Conservation (phyloP, 495 filamentous ascomycete species). For the Tuber magnatum region DNA sequence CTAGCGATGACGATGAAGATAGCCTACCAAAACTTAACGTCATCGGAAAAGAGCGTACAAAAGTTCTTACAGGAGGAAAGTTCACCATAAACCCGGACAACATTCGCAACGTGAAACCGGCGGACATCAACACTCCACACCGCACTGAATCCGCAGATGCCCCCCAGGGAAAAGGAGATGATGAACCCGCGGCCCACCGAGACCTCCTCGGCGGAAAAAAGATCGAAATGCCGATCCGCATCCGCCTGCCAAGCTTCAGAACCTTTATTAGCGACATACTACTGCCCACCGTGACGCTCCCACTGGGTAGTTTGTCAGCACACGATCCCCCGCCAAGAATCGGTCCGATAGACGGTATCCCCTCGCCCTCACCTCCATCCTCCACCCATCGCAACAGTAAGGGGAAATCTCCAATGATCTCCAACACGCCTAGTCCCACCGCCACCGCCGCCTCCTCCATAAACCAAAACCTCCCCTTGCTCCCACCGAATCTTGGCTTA, state of each 20-base stretch:
- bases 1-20: slow-evolving; percentile 24
- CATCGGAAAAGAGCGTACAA: slow-evolving; percentile 31
- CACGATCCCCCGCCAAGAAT: slow-evolving; percentile 10
- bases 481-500: slow-evolving; percentile 10
- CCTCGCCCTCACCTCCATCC: slow-evolving; percentile 1
- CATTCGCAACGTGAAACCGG: slow-evolving; percentile 15
- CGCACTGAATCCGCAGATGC: not conserved
- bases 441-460: slow-evolving; percentile 18
- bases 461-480: slow-evolving; percentile 4
- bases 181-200: not conserved
- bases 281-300: slow-evolving; percentile 37
- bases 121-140: not conserved
- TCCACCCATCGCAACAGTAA: slow-evolving; percentile 26
- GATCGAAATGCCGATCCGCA: slow-evolving; percentile 28
- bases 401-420: slow-evolving; percentile 24
- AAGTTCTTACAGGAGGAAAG: slow-evolving; percentile 29
- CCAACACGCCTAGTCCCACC: slow-evolving; percentile 12
- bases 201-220: slow-evolving; percentile 20
- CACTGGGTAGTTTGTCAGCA: slow-evolving; percentile 25
- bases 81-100: slow-evolving; percentile 23
- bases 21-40: slow-evolving; percentile 20
- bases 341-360: slow-evolving; percentile 7
- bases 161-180: not conserved
- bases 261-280: slow-evolving; percentile 38
- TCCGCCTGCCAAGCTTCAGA: slow-evolving; percentile 34